Conservation (phyloP, 208 protist genomes). For the Crithidia bombi region DNA sequence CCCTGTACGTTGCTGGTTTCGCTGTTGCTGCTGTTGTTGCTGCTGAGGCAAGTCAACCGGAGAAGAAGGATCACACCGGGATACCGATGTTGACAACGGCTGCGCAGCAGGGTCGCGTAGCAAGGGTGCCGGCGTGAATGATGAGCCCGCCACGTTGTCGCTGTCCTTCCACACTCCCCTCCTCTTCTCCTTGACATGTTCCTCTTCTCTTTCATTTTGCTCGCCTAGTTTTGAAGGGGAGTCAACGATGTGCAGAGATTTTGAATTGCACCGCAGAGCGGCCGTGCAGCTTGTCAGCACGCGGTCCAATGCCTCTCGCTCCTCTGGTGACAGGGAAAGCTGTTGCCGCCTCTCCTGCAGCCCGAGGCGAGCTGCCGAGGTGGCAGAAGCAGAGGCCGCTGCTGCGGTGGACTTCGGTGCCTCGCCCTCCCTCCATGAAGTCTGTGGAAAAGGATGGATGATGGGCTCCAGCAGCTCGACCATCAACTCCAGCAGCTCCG, state of each 20-base stretch:
- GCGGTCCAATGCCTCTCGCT: slow-evolving; percentile 16
- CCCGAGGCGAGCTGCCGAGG: neutral
- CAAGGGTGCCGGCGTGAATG: too few species aligned
- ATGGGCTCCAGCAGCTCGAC: slow-evolving; percentile 8
- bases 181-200: too few species aligned
- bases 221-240: neutral
- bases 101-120: too few species aligned
- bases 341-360: neutral
- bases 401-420: neutral
- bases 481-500: slow-evolving; percentile 14
- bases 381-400: neutral
- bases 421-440: neutral
- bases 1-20: neutral
- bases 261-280: slow-evolving; percentile 8
- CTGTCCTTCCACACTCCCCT: neutral
- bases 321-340: neutral
- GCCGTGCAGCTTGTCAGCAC: slow-evolving; percentile 19
- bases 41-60: neutral
- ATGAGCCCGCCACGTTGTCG: too few species aligned
- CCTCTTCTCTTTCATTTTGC: neutral
- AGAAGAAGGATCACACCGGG: neutral
- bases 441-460: neutral
- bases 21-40: neutral
- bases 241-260: neutral
- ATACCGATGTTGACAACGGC: too few species aligned